phyloP scores from a whole-genome alignment of 2,329 filamentous ascomycete genomes.

The Cadophora luteo-olivacea region DNA sequence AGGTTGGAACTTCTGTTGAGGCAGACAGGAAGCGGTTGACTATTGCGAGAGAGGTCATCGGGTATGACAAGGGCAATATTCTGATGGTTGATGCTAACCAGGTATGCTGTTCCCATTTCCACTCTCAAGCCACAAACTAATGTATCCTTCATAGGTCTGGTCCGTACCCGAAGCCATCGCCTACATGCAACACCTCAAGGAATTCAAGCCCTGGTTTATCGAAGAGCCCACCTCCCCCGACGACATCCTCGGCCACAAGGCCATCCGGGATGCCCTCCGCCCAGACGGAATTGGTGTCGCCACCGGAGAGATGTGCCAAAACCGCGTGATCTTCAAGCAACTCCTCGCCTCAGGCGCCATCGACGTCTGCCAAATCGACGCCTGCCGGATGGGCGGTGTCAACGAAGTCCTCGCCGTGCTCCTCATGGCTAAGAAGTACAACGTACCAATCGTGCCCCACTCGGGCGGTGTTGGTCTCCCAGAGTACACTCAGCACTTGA shows the following conservation, averaged over 20 bases:
- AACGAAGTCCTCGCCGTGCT: slow-evolving; percentile 93
- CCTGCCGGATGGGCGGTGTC: slow-evolving; percentile 86
- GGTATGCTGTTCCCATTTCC: slow-evolving; percentile 47
- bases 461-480: slow-evolving; percentile 88
- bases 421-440: slow-evolving; percentile 76
- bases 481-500: slow-evolving; percentile 92
- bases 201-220: slow-evolving; percentile 93
- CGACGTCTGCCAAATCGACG: slow-evolving; percentile 89
- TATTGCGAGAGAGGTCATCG: slow-evolving; percentile 81
- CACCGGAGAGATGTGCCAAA: slow-evolving; percentile 95
- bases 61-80: slow-evolving; percentile 74
- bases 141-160: slow-evolving; percentile 63
- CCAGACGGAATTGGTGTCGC: slow-evolving; percentile 82
- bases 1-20: slow-evolving; percentile 78
- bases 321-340: slow-evolving; percentile 94
- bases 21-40: slow-evolving; percentile 73
- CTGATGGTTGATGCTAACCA: slow-evolving; percentile 96
- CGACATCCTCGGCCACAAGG: slow-evolving; percentile 87
- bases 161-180: slow-evolving; percentile 86
- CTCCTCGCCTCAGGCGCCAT: slow-evolving; percentile 80
- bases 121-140: background rate
- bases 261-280: slow-evolving; percentile 79
- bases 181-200: slow-evolving; percentile 82
- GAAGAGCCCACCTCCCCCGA: slow-evolving; percentile 93
- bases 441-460: slow-evolving; percentile 86